Evolutionary conservation across 805 yeast genomes (phyloP), one percentile per base, ranked within the genome.

Genomic region (Nakazawaea ernobii): DNA sequence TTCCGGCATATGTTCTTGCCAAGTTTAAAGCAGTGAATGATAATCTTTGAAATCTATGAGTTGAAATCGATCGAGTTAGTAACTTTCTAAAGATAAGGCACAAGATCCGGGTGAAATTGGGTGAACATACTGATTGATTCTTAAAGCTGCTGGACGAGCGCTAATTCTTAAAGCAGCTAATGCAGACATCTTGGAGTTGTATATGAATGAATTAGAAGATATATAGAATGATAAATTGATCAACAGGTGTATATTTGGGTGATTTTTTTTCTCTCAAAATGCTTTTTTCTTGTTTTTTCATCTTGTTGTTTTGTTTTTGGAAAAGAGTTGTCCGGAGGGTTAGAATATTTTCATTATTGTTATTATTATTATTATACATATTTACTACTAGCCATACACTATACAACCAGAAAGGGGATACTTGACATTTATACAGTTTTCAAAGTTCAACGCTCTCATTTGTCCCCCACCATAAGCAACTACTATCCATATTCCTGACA

Each of bases 91-190:
- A 20, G 24, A 20, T 20, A 20, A 20, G 24, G 24, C 24, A 5
- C 24, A 20, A 20, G 24, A 20, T 20, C 24, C 24, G 24, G 5
- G 24, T 20, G 24, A 20, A 20, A 20, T 3, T 3, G 5, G 24
- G 24, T 20, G 8, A 4, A 43, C 45, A 33, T 40, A 43, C 51
- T 40, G 47, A 28, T 32, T 35, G 28, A 35, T 30, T 40, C 41
- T 43, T 40, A 39, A 39, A n/a, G 41, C 39, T 20, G 54, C 53
- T 39, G 65, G 65, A 53, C 63, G 59, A 27, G 62, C 49, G 45
- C 58, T 55, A 49, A 57, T 42, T 59, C 65, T 63, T 36, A 61
- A 49, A 26, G 66, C 54, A 42, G 66, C 55, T 53, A 63, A 55
- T 28, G 66, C 60, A 49, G 68, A 63, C 68, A 63, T 63, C 35